These are phyloP conservation scores for Starmerella gropengiesseri DNA, from an alignment of 805 yeast species.

Conservation along the genomic window DNA sequence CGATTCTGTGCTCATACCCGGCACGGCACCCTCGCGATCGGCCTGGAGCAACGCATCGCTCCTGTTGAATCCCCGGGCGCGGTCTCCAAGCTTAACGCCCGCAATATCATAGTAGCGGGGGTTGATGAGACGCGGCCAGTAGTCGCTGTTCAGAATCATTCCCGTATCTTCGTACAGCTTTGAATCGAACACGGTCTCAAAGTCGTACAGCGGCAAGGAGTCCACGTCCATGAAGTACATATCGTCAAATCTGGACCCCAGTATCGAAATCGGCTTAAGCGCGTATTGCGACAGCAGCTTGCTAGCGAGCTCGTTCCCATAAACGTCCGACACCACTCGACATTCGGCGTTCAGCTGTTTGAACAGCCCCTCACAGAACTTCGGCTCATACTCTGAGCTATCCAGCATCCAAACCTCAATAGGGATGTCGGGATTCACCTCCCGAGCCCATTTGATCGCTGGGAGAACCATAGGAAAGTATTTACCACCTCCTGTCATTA, in stretches of 20 bases:
- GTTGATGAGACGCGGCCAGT: conserved; percentile 74
- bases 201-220: conserved; percentile 55
- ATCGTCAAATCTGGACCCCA: conserved; percentile 63
- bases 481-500: conserved; percentile 70
- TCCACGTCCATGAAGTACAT: conserved; percentile 67
- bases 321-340: conserved; percentile 48
- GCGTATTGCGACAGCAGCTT: conserved; percentile 51
- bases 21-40: conserved; percentile 56
- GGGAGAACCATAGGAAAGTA: conserved; percentile 61
- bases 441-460: conserved; percentile 53
- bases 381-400: conserved; percentile 57
- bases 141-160: conserved; percentile 70
- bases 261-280: conserved; percentile 54
- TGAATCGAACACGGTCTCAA: conserved; percentile 47
- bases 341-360: conserved; percentile 58
- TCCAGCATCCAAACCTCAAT: conserved; percentile 74
- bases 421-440: conserved; percentile 55
- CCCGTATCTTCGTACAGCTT: conserved; percentile 47
- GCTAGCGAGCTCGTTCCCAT: conserved; percentile 44
- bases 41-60: conserved; percentile 37
- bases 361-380: conserved; percentile 52
- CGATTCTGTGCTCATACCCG: conserved; percentile 55
- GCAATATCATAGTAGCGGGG: conserved; percentile 64
- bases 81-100: conserved; percentile 39
- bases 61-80: conserved; percentile 27